phyloP scores from a whole-genome alignment of 208 protist genomes.

The Tetramitus jugosus region DNA sequence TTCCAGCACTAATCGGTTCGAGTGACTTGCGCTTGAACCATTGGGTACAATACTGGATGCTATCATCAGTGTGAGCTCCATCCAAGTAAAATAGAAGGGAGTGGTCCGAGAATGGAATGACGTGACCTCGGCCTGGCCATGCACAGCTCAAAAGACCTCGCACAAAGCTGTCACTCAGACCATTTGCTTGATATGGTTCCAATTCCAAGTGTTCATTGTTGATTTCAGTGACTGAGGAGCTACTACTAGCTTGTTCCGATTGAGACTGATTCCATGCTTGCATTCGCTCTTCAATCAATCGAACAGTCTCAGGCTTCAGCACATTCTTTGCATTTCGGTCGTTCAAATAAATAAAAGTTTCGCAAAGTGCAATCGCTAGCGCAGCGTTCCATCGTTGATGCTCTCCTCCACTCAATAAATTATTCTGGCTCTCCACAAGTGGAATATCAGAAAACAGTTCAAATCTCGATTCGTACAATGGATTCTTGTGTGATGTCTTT shows the following conservation, averaged over 20 bases:
- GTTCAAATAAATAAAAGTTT: not conserved
- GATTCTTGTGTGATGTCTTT: not conserved
- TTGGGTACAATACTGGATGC: not conserved
- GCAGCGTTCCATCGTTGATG: constrained; percentile 1
- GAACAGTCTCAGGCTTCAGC: not conserved
- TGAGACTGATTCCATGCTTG: not conserved
- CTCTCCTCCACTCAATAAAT: not conserved
- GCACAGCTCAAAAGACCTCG: not conserved
- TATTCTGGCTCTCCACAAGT: not conserved
- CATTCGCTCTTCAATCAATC: not conserved
- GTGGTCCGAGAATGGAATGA: not conserved
- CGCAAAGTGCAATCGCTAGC: not conserved
- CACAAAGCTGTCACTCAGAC: not conserved
- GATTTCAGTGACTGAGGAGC: not conserved
- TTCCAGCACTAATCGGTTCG: not conserved
- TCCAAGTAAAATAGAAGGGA: not conserved
- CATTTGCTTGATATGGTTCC: too few species aligned
- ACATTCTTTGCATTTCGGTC: not conserved
- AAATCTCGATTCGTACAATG: not conserved
- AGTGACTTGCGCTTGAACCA: not conserved
- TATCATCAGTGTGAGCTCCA: constrained; percentile 17
- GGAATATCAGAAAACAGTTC: not conserved
- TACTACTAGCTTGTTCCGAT: not conserved
- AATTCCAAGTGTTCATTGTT: too few species aligned
- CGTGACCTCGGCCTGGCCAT: not conserved